Evolutionary conservation across 192 early-diverging fungal genomes (phyloP).

Genomic region (Backusella tuberculispora): DNA sequence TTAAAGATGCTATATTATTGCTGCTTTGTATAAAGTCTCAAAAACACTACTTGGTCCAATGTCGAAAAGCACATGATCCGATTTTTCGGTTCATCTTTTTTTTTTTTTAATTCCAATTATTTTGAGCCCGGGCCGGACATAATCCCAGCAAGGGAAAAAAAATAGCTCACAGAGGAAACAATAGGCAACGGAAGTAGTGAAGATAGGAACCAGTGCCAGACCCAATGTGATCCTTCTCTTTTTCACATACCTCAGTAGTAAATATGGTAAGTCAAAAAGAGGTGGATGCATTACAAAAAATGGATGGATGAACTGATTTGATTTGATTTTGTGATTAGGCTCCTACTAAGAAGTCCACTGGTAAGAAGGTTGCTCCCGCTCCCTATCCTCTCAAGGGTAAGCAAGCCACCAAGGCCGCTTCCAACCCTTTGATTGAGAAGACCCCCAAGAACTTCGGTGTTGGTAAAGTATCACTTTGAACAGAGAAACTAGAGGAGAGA

Average conservation of each 20-base stretch:
- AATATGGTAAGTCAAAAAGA: background rate
- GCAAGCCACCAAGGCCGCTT: slow-evolving; percentile 68
- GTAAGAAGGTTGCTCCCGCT: slow-evolving; percentile 93
- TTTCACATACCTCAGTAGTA: slow-evolving; percentile 11
- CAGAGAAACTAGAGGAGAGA: background rate
- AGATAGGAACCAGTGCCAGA: background rate
- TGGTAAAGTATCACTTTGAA: slow-evolving; percentile 50
- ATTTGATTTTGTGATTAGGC: slow-evolving; percentile 15
- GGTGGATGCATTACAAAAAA: background rate
- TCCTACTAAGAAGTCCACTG: slow-evolving; percentile 61
- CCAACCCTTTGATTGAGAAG: slow-evolving; percentile 94
- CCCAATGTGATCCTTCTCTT: slow-evolving; percentile 5
- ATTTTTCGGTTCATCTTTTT: too few relatives aligned
- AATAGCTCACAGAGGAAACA: background rate
- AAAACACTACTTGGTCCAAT: too few relatives aligned
- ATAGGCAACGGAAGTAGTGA: background rate
- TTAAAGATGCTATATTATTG: too few relatives aligned
- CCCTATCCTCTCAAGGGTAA: slow-evolving; percentile 78
- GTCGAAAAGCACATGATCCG: too few relatives aligned
- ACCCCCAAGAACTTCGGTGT: slow-evolving; percentile 93
- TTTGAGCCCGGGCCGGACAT: background rate
- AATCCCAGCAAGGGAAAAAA: background rate
- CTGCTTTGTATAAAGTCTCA: too few relatives aligned
- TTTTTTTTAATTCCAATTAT: too few relatives aligned
- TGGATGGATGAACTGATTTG: background rate